Evolutionary conservation across 331 rosid species (phyloP), one percentile per base, ranked within the genome.

Genomic region (Prunus yedoensis): DNA sequence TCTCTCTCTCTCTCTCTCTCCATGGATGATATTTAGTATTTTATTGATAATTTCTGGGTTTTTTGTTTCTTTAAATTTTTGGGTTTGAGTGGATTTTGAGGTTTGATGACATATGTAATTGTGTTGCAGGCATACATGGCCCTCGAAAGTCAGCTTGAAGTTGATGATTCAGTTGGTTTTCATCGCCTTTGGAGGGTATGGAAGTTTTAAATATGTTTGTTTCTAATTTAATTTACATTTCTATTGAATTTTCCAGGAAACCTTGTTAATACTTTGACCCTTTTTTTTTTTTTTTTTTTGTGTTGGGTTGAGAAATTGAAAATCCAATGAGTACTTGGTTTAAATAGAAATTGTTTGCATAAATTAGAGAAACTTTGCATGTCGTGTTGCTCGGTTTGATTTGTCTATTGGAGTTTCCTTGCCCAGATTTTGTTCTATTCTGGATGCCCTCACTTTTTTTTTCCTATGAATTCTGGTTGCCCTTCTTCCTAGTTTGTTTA

Each of bases 111-210:
- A 17, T 21, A 3, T 23, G 1, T 46, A 10, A 30, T 23, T 79
- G 11, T 53, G 28, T 57, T 83, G 79, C 87, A 88, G 97, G 90
- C 76, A 32, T 28, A 70, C 49, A 76, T 81, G 84, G 84, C 84
- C 84, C 28, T 47, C 4, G 49, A 76, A 46, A 46, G 11, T 71
- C 70, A 76, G 64, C 70, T 66, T 65, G 43, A 81, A 76, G 65
- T 49, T 76, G 66, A 13, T 10, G 23, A 76, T 70, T 76, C 80
- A 71, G 74, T 54, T 81, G 53, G 25, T 75, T 57, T 25, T 81
- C 23, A 76, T 81, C 70, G 69, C 84, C 74, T 56, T 76, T 56
- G 84, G 80, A 71, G 84, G 84, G 84, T 81, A 71, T 43, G 67
- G 6, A 54, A 61, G 6, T 65, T 54, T 35, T 15, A 23, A 27